Percentiles rank a stretch among this genome's conserved stretches.
Conservation (phyloP, 495 filamentous ascomycete genomes). For the Parachaetomium inaequale region DNA sequence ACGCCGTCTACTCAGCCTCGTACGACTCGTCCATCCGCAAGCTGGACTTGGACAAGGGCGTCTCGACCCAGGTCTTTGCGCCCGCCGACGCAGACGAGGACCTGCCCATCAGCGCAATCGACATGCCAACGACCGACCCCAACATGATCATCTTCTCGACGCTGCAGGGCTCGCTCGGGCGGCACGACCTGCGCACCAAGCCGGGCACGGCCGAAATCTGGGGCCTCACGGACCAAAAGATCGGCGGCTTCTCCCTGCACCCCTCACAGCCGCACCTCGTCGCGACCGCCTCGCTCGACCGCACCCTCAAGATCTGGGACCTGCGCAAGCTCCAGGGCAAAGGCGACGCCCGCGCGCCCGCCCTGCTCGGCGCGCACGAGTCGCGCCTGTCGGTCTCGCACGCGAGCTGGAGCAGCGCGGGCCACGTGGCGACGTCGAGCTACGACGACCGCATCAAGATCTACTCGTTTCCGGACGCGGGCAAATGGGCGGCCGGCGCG, state of each 20-base stretch:
- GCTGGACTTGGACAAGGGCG: slow-evolving; percentile 74
- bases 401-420: slow-evolving; percentile 77
- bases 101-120: slow-evolving; percentile 74
- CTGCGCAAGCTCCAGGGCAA: slow-evolving; percentile 69
- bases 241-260: slow-evolving; percentile 85
- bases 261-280: slow-evolving; percentile 73
- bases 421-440: slow-evolving; percentile 82
- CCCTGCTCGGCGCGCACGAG: slow-evolving; percentile 73
- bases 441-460: slow-evolving; percentile 97
- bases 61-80: slow-evolving; percentile 74
- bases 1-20: slow-evolving; percentile 77
- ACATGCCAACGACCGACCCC: slow-evolving; percentile 65
- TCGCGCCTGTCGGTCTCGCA: slow-evolving; percentile 84
- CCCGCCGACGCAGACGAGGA: slow-evolving; percentile 65
- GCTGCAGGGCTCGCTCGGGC: slow-evolving; percentile 72
- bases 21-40: slow-evolving; percentile 92
- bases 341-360: slow-evolving; percentile 51
- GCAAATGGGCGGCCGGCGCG: slow-evolving; percentile 60
- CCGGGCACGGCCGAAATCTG: slow-evolving; percentile 57
- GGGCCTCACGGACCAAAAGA: slow-evolving; percentile 87
- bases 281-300: slow-evolving; percentile 89
- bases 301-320: slow-evolving; percentile 90
- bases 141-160: slow-evolving; percentile 85
- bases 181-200: slow-evolving; percentile 68
- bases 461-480: slow-evolving; percentile 67